Conservation (phyloP, 2,329 filamentous ascomycete species). For the Talaromyces rugulosus region DNA sequence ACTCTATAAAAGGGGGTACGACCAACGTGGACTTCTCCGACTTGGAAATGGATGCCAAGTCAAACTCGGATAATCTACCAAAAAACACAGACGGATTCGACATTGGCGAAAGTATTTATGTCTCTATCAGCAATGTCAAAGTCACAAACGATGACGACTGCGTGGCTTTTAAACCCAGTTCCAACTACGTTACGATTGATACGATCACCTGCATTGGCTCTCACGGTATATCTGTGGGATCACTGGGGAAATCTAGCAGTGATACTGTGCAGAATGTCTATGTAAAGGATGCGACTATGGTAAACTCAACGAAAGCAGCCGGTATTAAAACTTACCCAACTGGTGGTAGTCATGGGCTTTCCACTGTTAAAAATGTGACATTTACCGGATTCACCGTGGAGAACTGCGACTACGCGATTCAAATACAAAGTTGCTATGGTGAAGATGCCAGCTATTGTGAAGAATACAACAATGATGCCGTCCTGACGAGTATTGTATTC, state of each 20-base stretch:
- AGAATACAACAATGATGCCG: constrained; percentile 29
- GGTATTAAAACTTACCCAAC: constrained; percentile 46
- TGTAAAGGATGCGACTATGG: constrained; percentile 39
- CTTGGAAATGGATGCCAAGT: constrained; percentile 37
- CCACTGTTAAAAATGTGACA: constrained; percentile 41
- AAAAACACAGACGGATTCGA: constrained; percentile 46
- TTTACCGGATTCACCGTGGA: constrained; percentile 35
- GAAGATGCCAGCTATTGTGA: constrained; percentile 34
- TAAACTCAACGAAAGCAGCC: constrained; percentile 41
- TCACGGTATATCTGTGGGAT: constrained; percentile 47
- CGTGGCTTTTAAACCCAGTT: constrained; percentile 42
- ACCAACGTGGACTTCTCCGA: constrained; percentile 33
- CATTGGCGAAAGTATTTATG: constrained; percentile 34
- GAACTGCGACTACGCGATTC: constrained; percentile 41
- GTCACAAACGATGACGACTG: constrained; percentile 45
- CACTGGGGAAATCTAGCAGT: constrained; percentile 36
- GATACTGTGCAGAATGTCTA: constrained; percentile 44
- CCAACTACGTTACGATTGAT: constrained; percentile 37
- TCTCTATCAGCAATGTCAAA: constrained; percentile 32
- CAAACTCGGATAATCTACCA: constrained; percentile 33
- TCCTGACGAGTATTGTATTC: constrained; percentile 33
- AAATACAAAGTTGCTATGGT: constrained; percentile 45
- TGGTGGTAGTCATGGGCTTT: constrained; percentile 32
- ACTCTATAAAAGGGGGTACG: constrained; percentile 34
- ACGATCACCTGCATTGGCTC: constrained; percentile 44